Conservation (phyloP, 2,329 filamentous ascomycete species). For the Calonectria pauciramosa region DNA sequence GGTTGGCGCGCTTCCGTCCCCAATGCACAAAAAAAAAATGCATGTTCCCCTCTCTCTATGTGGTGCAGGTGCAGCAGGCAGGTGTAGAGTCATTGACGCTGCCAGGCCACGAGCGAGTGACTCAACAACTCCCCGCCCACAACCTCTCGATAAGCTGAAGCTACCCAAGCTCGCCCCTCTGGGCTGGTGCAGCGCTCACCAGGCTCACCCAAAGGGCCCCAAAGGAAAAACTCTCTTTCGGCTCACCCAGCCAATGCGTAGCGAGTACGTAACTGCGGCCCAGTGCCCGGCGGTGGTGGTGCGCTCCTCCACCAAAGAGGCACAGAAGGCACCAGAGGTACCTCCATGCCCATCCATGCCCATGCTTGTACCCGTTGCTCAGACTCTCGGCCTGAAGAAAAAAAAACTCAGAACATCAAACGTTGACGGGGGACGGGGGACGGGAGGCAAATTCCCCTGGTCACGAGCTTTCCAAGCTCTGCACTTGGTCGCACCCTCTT, state of each 20-base stretch:
- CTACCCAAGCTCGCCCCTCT: background rate
- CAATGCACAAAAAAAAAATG: background rate
- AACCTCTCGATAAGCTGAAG: constrained; percentile 7
- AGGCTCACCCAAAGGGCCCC: background rate
- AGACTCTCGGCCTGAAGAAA: background rate
- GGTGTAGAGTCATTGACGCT: constrained; percentile 15
- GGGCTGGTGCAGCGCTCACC: background rate
- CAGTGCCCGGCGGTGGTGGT: background rate
- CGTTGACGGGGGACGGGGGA: background rate
- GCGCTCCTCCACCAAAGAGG: background rate
- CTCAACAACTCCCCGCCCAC: constrained; percentile 26
- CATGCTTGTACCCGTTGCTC: constrained; percentile 1
- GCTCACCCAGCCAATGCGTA: constrained; percentile 3
- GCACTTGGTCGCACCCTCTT: constrained; percentile 12
- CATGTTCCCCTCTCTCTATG: constrained; percentile 3
- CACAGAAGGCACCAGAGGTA: background rate
- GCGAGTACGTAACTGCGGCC: constrained; percentile 1
- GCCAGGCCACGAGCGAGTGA: constrained; percentile 6
- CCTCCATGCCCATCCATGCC: background rate
- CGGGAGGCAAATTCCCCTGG: constrained; percentile 4
- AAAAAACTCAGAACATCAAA: constrained; percentile 10
- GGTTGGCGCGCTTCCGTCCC: constrained; percentile 6
- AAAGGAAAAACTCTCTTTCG: background rate
- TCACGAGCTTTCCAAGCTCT: constrained; percentile 13
- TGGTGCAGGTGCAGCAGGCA: constrained; percentile 1